phyloP scores from a whole-genome alignment of 352 stramenopile species.

The Phytophthora lateralis region DNA sequence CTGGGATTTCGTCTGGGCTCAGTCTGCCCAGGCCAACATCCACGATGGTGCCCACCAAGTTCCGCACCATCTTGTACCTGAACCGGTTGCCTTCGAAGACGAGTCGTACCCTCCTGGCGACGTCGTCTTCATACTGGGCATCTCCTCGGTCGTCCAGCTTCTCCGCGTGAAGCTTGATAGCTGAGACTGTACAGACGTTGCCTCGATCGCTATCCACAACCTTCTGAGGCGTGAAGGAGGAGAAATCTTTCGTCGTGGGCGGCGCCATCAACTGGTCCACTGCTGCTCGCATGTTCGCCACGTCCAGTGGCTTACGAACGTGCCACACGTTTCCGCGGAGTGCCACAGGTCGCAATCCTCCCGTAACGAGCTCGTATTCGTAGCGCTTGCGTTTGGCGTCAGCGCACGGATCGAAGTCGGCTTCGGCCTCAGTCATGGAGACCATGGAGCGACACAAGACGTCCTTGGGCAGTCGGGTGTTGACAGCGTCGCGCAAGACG shows the following conservation, averaged over 20 bases:
- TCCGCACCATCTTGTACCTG: slow-evolving; percentile 89
- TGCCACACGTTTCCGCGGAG: slow-evolving; percentile 65
- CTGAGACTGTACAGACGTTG: slow-evolving; percentile 58
- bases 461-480: slow-evolving; percentile 72
- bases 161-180: slow-evolving; percentile 42
- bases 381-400: slow-evolving; percentile 69
- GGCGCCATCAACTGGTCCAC: slow-evolving; percentile 34
- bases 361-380: slow-evolving; percentile 61
- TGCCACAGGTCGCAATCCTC: slow-evolving; percentile 52
- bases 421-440: slow-evolving; percentile 25
- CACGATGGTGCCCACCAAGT: slow-evolving; percentile 79
- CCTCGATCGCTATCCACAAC: slow-evolving; percentile 39
- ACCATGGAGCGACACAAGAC: slow-evolving; percentile 50
- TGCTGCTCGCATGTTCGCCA: slow-evolving; percentile 55
- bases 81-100: slow-evolving; percentile 76
- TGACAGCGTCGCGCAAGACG: slow-evolving; percentile 67
- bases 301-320: slow-evolving; percentile 61
- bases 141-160: slow-evolving; percentile 12
- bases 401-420: slow-evolving; percentile 55
- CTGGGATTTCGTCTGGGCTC: slow-evolving; percentile 41
- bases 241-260: slow-evolving; percentile 60
- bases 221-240: slow-evolving; percentile 69
- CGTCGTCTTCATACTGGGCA: slow-evolving; percentile 33
- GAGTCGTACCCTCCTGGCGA: slow-evolving; percentile 44
- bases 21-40: slow-evolving; percentile 68